A percentile compares a stretch with the other conserved stretches of the same genome.
Evolutionary conservation across 192 early-diverging fungal species (phyloP).

Genomic region (Borealophlyctis nickersoniae): DNA sequence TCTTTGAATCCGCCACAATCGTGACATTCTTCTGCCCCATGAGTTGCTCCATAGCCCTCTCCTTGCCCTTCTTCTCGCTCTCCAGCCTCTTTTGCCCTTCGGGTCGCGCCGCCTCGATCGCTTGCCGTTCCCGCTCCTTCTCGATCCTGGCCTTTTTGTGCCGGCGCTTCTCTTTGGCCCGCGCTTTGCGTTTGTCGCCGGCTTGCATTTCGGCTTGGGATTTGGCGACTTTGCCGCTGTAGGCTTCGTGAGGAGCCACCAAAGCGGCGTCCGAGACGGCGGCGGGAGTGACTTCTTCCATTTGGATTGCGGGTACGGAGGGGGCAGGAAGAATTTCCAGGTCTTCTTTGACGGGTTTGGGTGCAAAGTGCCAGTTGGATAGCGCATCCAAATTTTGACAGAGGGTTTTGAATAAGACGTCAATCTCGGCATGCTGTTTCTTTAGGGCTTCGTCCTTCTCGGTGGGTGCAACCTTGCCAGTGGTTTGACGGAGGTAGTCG

Average conservation of each 20-base stretch:
- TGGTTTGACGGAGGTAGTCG: constrained; percentile 71
- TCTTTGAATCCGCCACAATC: constrained; percentile 46
- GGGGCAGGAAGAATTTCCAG: constrained; percentile 59
- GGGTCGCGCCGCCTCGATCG: constrained; percentile 44
- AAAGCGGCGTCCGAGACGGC: constrained; percentile 76
- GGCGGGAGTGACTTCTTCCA: constrained; percentile 95
- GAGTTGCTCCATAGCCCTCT: constrained; percentile 59
- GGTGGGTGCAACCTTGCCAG: constrained; percentile 40
- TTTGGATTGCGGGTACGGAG: constrained; percentile 78
- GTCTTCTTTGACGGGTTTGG: constrained; percentile 60
- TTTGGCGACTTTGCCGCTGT: constrained; percentile 70
- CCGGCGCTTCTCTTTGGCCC: constrained; percentile 64
- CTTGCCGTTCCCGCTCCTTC: constrained; percentile 34
- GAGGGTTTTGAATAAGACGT: constrained; percentile 70
- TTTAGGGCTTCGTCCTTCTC: constrained; percentile 74
- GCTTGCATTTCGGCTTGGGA: constrained; percentile 75
- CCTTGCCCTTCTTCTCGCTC: constrained; percentile 40
- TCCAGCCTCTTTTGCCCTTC: constrained; percentile 28
- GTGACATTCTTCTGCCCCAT: constrained; percentile 64
- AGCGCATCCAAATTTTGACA: constrained; percentile 86
- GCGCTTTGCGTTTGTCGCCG: constrained; percentile 69
- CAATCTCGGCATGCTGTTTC: constrained; percentile 80
- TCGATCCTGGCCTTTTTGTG: constrained; percentile 60
- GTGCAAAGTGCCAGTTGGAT: constrained; percentile 91
- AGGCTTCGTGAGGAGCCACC: constrained; percentile 83